Evolutionary conservation across 305 asterid species (phyloP), one percentile per base, ranked within the genome.

Genomic region (Fraxinus baroniana): DNA sequence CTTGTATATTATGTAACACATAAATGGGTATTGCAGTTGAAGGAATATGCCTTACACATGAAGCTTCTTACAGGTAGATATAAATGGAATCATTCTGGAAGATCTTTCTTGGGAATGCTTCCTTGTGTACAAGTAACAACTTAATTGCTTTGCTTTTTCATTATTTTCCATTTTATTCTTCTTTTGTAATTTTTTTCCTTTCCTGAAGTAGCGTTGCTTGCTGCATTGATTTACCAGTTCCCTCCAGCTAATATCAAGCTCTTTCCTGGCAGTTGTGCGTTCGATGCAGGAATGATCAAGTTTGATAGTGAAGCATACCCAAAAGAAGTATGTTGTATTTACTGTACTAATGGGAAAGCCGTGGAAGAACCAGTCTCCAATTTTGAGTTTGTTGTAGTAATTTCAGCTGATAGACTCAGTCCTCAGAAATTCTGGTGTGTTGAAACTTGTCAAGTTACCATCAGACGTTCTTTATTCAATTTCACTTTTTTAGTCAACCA

Each of bases 341-440:
- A 94, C 86, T 93, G 98, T 84, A 86, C 87, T 72, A 85, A 80
- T 75, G 98, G 99, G 80, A 95, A 91, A 91, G 94, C 92, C 79
- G 96, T 91, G 85, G 97, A 93, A 84, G 97, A 94, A 84, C 90
- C 94, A 76, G 98, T 98, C 80, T 87, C 87, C 17, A 90, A 95
- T 81, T 95, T 95, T 88, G 97, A 91, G 90, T 92, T 95, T 84
- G 97, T 90, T 83, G 97, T 94, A 86, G 97, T 94, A 70, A 95
- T 95, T 89, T 92, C 91, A 85, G 97, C 98, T 85, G 88, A 92
- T 80, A 93, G 95, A 81, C 93, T 84, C 78, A 95, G 97, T 91
- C 99, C 98, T 84, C 97, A 94, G 85, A 95, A 95, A 86, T 95
- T 95, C 85, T 95, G 99, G 99, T 94, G 85, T 28, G 91, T 81